Conservation (phyloP, 2,329 filamentous ascomycete genomes). For the Arthrobotrys megalospora region DNA sequence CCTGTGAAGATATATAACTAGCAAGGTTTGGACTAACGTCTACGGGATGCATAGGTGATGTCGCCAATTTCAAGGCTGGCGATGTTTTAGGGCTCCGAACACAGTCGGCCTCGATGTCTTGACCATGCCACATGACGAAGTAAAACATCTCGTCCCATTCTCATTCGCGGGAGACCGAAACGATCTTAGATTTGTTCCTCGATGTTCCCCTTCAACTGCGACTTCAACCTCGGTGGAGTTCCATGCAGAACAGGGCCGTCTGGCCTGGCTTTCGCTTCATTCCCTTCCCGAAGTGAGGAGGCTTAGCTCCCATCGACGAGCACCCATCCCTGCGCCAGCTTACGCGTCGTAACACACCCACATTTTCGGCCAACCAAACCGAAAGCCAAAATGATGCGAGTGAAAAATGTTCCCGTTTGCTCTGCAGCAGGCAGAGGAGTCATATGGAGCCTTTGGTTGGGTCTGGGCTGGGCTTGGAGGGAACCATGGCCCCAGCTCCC, state of each 20-base stretch:
- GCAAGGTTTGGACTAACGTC: conserved; percentile 18
- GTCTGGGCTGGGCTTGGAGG: conserved; percentile 31
- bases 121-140: conserved; percentile 32
- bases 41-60: conserved; percentile 17
- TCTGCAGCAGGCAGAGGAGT: conserved; percentile 28
- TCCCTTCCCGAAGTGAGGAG: conserved; percentile 58
- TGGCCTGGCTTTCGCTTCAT: conserved; percentile 42
- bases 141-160: conserved; percentile 31
- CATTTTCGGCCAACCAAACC: conserved; percentile 46
- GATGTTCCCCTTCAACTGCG: not conserved
- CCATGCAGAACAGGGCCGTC: conserved; percentile 9
- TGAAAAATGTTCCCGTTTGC: conserved; percentile 16
- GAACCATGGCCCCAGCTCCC: conserved; percentile 20
- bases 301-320: conserved; percentile 46
- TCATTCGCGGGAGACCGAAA: conserved; percentile 17
- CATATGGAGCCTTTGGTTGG: conserved; percentile 37
- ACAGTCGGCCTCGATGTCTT: conserved; percentile 19
- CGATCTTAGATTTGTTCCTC: conserved; percentile 7
- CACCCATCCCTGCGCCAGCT: conserved; percentile 52
- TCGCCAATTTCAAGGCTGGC: conserved; percentile 30
- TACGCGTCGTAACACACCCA: conserved; percentile 61
- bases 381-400: conserved; percentile 34
- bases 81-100: conserved; percentile 11
- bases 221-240: conserved; percentile 22
- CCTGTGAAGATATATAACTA: not conserved